Conservation (phyloP, 2,329 filamentous ascomycete species). For the Diaporthe aspalathi region DNA sequence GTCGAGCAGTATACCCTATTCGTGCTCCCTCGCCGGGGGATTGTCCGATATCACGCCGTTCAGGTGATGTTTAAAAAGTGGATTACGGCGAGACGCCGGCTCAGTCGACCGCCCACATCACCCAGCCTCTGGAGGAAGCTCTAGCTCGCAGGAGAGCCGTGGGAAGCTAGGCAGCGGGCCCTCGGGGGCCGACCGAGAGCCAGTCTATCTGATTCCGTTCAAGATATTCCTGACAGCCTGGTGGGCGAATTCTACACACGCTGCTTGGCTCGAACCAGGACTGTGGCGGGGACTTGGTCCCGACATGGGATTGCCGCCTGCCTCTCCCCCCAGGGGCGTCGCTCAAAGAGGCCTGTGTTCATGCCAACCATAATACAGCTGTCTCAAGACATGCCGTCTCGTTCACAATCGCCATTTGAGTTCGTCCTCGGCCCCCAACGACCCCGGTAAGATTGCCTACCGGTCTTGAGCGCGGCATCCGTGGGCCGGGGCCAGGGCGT, state of each 20-base stretch:
- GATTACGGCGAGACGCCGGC: conserved; percentile 16
- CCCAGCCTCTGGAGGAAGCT: neutral
- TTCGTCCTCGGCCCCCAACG: conserved; percentile 10
- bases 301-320: neutral
- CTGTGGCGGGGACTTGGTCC: neutral
- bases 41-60: neutral
- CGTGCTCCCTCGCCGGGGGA: neutral
- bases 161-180: neutral
- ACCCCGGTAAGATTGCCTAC: neutral
- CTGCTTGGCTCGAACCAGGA: neutral
- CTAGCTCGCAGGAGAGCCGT: neutral
- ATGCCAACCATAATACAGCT: neutral
- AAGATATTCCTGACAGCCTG: neutral
- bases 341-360: neutral
- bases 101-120: neutral
- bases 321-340: neutral
- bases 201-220: neutral
- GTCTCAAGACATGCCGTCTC: neutral
- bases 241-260: neutral
- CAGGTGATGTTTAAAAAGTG: conserved; percentile 19
- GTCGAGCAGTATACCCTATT: neutral
- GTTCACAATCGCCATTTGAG: neutral
- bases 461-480: neutral
- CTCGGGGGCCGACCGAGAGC: neutral
- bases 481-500: conserved; percentile 4